Percentiles rank a stretch among this genome's conserved stretches.
Evolutionary conservation across 768 basidiomycete genomes (phyloP).

Genomic region (Leccinum olivaceopallidum): DNA sequence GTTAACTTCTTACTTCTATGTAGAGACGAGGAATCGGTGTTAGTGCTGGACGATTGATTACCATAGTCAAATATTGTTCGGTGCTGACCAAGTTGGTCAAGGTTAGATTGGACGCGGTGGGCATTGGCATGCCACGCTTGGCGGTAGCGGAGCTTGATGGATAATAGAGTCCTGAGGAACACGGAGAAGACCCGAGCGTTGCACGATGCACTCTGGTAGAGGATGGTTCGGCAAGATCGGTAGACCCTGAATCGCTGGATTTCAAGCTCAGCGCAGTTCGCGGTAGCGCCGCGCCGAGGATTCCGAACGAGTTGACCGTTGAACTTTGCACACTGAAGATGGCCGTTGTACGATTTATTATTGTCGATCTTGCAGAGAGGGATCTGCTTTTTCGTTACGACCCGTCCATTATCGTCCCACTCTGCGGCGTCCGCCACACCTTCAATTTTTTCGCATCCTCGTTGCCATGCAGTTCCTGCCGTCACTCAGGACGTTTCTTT

Average conservation of each 20-base stretch:
- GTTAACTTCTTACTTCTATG: not conserved
- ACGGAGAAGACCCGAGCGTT: too few species aligned
- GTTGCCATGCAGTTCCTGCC: conserved; percentile 25
- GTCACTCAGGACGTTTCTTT: conserved; percentile 22
- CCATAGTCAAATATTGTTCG: not conserved
- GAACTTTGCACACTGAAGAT: too few species aligned
- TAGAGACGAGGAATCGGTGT: not conserved
- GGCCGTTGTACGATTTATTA: not conserved
- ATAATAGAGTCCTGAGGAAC: too few species aligned
- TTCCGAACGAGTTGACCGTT: conserved; percentile 20
- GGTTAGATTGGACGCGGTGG: not conserved
- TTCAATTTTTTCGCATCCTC: conserved; percentile 12
- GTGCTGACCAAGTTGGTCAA: not conserved
- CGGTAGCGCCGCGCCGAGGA: conserved; percentile 19
- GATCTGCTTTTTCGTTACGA: conserved; percentile 14
- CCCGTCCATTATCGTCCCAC: conserved; percentile 13
- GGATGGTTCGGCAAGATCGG: not conserved
- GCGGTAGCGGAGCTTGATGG: not conserved
- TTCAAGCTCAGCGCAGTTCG: conserved; percentile 20
- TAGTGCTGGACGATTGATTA: not conserved
- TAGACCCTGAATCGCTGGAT: conserved; percentile 9
- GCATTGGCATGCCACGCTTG: too few species aligned
- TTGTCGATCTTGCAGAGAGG: conserved; percentile 9
- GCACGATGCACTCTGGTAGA: too few species aligned
- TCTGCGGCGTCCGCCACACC: conserved; percentile 29